A percentile compares a stretch with the other conserved stretches of the same genome.
Conservation (phyloP, 768 basidiomycete genomes). For the Xerocomellus dryophilus region DNA sequence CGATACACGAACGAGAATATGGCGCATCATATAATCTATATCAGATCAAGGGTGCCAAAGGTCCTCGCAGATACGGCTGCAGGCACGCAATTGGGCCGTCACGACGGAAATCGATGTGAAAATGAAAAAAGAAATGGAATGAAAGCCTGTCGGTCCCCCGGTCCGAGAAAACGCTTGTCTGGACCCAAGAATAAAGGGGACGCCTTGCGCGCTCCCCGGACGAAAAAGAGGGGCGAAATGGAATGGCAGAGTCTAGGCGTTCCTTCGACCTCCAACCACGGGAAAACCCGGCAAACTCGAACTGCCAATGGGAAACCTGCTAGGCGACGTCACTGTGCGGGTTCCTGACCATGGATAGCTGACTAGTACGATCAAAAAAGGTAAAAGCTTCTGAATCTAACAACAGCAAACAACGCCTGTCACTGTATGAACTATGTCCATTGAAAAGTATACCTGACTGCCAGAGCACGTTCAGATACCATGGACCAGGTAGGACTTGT, state of each 20-base stretch:
- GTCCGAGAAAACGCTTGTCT: background rate
- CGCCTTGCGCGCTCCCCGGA: background rate
- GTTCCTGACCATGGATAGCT: background rate
- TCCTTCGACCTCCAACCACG: conserved; percentile 1
- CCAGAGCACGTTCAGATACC: background rate
- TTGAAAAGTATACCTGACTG: background rate
- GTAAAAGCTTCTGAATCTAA: conserved; percentile 27
- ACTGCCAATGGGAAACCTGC: background rate
- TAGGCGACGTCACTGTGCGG: background rate
- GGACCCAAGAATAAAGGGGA: background rate
- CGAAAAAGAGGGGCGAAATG: conserved; percentile 1
- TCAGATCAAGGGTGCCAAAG: conserved; percentile 31
- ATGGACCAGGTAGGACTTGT: conserved; percentile 30
- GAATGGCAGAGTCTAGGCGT: conserved; percentile 13
- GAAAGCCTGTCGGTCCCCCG: background rate
- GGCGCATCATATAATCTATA: conserved; percentile 24
- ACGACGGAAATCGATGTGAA: conserved; percentile 18
- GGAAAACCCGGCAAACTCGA: background rate
- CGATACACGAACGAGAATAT: conserved; percentile 13
- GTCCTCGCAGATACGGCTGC: conserved; percentile 16
- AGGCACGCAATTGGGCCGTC: conserved; percentile 5
- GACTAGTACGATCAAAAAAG: conserved; percentile 8
- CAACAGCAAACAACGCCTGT: conserved; percentile 27
- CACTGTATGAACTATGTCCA: background rate
- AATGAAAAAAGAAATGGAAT: background rate